Evolutionary conservation across 139 green algal species (phyloP).

Genomic region (Yamagishiella unicocca): DNA sequence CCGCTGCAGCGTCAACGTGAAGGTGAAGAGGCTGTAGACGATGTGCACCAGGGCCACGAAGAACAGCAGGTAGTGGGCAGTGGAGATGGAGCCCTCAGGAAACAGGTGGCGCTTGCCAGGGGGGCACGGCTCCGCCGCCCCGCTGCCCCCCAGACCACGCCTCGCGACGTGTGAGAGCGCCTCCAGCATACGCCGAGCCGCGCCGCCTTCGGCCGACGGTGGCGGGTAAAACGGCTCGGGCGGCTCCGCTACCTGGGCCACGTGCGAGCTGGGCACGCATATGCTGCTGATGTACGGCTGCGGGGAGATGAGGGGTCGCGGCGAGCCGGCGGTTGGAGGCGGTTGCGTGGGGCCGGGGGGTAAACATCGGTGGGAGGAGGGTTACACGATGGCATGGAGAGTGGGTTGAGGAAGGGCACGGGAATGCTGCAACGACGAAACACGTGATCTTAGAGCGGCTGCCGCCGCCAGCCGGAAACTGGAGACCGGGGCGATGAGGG

Average conservation of each 20-base stretch:
- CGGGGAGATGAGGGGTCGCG: not conserved
- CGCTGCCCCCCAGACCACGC: not conserved
- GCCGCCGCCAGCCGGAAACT: too few species aligned
- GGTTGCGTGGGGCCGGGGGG: too few species aligned
- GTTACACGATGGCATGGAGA: not conserved
- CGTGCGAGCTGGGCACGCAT: not conserved
- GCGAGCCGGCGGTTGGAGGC: too few species aligned
- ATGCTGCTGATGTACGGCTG: conserved; percentile 44
- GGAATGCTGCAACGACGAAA: too few species aligned
- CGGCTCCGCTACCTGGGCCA: not conserved
- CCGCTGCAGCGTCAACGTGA: conserved; percentile 39
- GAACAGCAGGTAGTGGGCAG: conserved; percentile 40
- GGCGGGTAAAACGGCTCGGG: not conserved
- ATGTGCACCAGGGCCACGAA: conserved; percentile 41
- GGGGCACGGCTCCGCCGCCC: not conserved
- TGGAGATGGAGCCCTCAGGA: conserved; percentile 6
- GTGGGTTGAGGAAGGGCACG: not conserved
- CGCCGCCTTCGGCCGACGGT: too few species aligned
- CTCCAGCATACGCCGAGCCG: not conserved
- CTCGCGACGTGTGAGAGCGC: not conserved
- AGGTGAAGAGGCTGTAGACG: conserved; percentile 43
- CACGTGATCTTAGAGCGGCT: too few species aligned
- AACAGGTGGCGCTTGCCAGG: conserved; percentile 34
- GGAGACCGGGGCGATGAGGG: too few species aligned
- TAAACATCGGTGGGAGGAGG: not conserved